Base-by-base conservation (phyloP, 768 basidiomycete species). In the Pleurotus tuber-regium region DNA sequence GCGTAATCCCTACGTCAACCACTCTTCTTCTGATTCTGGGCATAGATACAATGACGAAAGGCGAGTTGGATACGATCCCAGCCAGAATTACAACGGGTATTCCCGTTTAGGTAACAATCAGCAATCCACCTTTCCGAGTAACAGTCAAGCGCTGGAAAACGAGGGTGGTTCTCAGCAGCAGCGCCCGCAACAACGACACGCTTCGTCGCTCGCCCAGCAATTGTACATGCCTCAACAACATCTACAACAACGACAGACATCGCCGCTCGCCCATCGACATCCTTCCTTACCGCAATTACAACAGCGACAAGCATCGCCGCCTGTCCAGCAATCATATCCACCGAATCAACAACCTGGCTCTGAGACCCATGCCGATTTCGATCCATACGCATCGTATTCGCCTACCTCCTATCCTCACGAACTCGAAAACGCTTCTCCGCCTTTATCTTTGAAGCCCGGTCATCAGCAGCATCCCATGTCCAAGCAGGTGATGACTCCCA, bases 381-480 rank as follows among this genome's bases (percentile, higher is more conserved):
- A 48, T 35, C 46, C 46, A 4, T 48, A 48, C 25, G 46, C 46
- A 16, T 48, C 46, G 9, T 48, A 48, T 35, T 48, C 46, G 16
- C 46, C 46, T 18, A 48, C 46, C 11, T 14, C 31, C 21, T 14
- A 21, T 14, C 46, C 46, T 31, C 29, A 31, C 29, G 14, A 31
- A 11, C 46, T 48, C 23, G 46, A 48, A 33, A 31, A 48, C 2
- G 28, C 46, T 4, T 12, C 21, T 4, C 7, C 46, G 21, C 46
- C 31, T n/a, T 12, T 31, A 9, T 33, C 35, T n/a, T n/a, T 31
- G 16, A 33, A 33, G 10, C 46, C 46, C n/a, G 31, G 11, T 10
- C 30, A n/a, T 16, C 46, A n/a, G 9, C 29, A 28, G 16, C 16
- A 14, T n/a, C 16, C 41, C 23, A 8, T 14, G 14, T 21, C 40